Base-by-base conservation (phyloP, 2,329 filamentous ascomycete species). In the Calonectria hawksworthii region DNA sequence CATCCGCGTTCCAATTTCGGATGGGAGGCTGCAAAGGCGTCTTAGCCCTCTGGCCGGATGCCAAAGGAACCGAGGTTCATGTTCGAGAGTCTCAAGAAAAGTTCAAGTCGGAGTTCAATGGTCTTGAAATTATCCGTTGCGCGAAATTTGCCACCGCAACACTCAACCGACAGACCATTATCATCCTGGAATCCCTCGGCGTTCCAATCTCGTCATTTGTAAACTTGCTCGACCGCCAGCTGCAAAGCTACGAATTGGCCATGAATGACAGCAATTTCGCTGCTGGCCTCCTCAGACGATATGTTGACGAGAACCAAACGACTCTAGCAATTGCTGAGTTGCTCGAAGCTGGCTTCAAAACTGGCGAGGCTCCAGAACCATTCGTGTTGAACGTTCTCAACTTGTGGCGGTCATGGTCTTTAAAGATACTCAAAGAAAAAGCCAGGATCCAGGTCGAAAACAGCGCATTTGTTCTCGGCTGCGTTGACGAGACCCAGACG, bases 21-120 rank as follows among this genome's bases (percentile, higher is more conserved):
- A 92, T 98, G 80, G 96, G 95, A 11, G 97, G 97, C 1, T 96
- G 93, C 86, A 99, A 99, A 86, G 97, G 97, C 0, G 93, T 99
- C 18, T 88, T 99, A 23, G 92, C 93, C 0, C 89, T 95, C 5
- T 96, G 95, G 85, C 91, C 94, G 0, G 89, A 93, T 6, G 91
- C 93, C 13, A 90, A 90, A 74, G 90, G 89, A 0, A 90, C 89
- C 36, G 92, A 96, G 72, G 90, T 99, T 0, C 92, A 95, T 68
- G 92, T 98, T 66, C 93, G 97, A 2, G 91, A 92, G 18, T 98
- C 95, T 16, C 97, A 99, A 82, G 90, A 94, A 80, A 99, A 99
- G 84, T 99, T 99, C 82, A 88, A 90, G 26, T 91, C 94, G 0
- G 84, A 87, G 4, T 93, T 93, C 80, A 92, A 93, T 56, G 92